phyloP scores from a whole-genome alignment of 2,329 filamentous ascomycete species.

The Ambrosiella cleistominuta region DNA sequence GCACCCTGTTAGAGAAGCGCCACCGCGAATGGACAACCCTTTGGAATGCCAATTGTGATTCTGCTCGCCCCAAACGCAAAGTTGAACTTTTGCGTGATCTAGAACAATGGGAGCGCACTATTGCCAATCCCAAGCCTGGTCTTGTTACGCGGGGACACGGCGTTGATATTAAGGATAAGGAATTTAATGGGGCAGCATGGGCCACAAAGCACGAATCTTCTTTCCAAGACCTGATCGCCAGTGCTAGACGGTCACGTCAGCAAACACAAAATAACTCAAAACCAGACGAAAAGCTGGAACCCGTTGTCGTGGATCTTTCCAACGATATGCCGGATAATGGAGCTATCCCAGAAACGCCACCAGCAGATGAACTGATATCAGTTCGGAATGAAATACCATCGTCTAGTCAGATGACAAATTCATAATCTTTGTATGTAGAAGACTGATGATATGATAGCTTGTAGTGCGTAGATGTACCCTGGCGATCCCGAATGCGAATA shows the following conservation, averaged over 20 bases:
- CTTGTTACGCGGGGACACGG: not conserved
- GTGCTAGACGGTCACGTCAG: conserved; percentile 42
- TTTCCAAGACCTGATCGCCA: conserved; percentile 65
- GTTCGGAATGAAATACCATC: not conserved
- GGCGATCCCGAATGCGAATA: not conserved
- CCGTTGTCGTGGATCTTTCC: not conserved
- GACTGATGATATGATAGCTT: not conserved
- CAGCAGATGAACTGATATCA: not conserved
- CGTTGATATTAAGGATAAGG: conserved; percentile 57
- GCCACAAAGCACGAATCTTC: conserved; percentile 52
- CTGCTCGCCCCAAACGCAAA: conserved; percentile 52
- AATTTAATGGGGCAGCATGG: conserved; percentile 71
- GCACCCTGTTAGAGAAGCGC: conserved; percentile 53
- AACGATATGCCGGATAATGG: not conserved
- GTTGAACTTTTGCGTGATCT: conserved; percentile 59
- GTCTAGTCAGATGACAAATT: not conserved
- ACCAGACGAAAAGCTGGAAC: not conserved
- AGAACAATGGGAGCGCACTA: conserved; percentile 70
- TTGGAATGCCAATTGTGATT: conserved; percentile 95
- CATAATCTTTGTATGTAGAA: not conserved
- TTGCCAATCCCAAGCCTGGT: conserved; percentile 21
- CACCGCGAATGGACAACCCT: conserved; percentile 90
- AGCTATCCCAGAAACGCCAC: not conserved
- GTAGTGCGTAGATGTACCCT: no score
- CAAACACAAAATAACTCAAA: conserved; percentile 13